A percentile compares a stretch with the other conserved stretches of the same genome.
These are phyloP conservation scores for Trametes villosa DNA, from an alignment of 768 basidiomycete species.

Conservation along the genomic window DNA sequence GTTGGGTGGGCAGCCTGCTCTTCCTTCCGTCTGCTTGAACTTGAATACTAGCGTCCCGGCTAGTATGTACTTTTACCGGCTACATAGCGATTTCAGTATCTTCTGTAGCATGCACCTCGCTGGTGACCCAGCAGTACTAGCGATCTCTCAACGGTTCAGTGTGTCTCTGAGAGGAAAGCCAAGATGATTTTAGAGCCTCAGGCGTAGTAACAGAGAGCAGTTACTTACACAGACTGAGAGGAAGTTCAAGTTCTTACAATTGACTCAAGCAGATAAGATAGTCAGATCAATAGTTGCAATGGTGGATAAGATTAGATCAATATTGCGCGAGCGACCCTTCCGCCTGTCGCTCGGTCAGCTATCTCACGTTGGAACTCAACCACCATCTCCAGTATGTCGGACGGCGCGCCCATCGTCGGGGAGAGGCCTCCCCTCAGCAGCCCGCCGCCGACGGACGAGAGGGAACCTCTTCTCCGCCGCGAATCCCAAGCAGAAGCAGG, in stretches of 20 bases:
- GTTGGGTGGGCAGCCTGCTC: slow-evolving; percentile 7
- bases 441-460: slow-evolving; percentile 24
- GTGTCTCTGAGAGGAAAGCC: no score
- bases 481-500: slow-evolving; percentile 14
- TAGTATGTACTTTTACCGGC: neutral
- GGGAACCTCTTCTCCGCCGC: slow-evolving; percentile 25
- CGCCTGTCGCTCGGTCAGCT: slow-evolving; percentile 18
- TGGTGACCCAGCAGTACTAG: no score
- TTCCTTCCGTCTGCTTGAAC: slow-evolving; percentile 2
- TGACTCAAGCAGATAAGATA: neutral
- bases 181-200: no score
- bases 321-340: neutral
- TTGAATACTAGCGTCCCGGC: no score
- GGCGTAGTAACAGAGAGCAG: no score
- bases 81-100: no score
- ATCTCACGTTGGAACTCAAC: slow-evolving; percentile 1
- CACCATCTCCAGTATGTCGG: neutral
- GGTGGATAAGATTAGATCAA: slow-evolving; percentile 7
- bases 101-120: no score
- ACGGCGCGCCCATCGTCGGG: neutral
- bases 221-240: no score
- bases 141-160: no score
- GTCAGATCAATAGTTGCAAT: neutral
- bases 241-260: neutral
- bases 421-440: no score